Evolutionary conservation across 2,329 filamentous ascomycete species (phyloP).

Genomic region (Penicillium sp.): DNA sequence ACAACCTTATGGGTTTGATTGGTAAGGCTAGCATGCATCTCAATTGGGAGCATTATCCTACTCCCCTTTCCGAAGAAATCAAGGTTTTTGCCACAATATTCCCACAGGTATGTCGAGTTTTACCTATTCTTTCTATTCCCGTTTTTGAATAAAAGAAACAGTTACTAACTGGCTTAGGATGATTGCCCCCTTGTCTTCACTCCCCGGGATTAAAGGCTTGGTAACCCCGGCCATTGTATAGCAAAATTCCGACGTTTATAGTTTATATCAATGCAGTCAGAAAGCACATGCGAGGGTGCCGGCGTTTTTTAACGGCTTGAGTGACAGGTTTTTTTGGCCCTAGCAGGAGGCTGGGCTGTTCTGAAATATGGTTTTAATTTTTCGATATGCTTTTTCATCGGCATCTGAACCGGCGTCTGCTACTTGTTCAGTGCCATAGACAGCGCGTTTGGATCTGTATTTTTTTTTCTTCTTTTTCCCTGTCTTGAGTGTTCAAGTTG

Average conservation of each 20-base stretch:
- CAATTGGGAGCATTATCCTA: conserved; percentile 86
- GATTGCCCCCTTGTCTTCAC: conserved; percentile 76
- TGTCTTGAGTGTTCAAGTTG: background rate
- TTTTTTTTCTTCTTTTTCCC: background rate
- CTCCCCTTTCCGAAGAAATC: conserved; percentile 83
- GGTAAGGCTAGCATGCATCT: conserved; percentile 84
- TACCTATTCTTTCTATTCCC: background rate
- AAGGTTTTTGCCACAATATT: conserved; percentile 99
- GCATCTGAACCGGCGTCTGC: background rate
- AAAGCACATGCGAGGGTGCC: background rate
- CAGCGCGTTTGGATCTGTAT: background rate
- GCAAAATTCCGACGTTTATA: background rate
- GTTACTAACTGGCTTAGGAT: conserved; percentile 55
- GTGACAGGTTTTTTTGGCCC: background rate
- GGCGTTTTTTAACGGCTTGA: background rate
- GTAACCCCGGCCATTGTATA: background rate
- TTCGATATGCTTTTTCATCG: background rate
- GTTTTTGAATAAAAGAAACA: background rate
- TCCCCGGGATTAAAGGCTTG: conserved; percentile 33
- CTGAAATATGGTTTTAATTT: background rate
- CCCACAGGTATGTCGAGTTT: conserved; percentile 76
- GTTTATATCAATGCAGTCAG: background rate
- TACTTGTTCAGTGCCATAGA: conserved; percentile 4
- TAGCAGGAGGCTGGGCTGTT: background rate
- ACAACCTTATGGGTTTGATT: conserved; percentile 84